Evolutionary conservation across 139 green algal genomes (phyloP).

Genomic region (Edaphochlamys debaryana): DNA sequence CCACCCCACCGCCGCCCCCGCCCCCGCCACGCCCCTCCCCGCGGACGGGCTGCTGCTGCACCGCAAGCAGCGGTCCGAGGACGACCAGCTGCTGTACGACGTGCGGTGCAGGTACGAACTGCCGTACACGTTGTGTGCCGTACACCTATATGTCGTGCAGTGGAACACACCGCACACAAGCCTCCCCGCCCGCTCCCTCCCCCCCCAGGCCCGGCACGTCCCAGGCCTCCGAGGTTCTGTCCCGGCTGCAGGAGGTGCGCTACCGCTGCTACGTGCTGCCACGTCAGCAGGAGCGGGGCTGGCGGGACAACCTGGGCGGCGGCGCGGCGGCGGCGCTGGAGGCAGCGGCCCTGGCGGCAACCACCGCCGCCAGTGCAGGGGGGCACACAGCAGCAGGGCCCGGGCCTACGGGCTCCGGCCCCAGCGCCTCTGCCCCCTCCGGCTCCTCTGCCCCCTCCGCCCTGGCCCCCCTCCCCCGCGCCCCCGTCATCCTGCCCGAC

Average conservation of each 20-base stretch:
- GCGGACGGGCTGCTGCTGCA: constrained; percentile 78
- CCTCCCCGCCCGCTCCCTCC: too few species aligned
- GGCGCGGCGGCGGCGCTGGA: background rate
- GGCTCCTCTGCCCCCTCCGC: too few species aligned
- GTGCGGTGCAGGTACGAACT: constrained; percentile 73
- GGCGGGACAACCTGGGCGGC: constrained; percentile 1
- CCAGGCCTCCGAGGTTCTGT: constrained; percentile 67
- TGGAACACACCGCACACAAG: too few species aligned
- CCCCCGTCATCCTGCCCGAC: constrained; percentile 34
- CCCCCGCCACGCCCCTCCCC: constrained; percentile 25
- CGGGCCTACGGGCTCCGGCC: too few species aligned
- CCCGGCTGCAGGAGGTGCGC: constrained; percentile 44
- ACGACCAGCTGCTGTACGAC: constrained; percentile 74
- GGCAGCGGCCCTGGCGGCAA: background rate
- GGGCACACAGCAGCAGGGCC: constrained; percentile 16
- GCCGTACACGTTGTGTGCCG: too few species aligned
- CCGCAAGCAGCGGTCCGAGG: constrained; percentile 70
- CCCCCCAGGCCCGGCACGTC: constrained; percentile 56
- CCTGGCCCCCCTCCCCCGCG: too few species aligned
- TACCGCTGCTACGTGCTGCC: constrained; percentile 56
- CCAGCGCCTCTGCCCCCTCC: too few species aligned
- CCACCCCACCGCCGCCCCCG: too few species aligned
- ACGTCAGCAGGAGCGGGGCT: constrained; percentile 48
- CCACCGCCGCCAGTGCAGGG: constrained; percentile 22
- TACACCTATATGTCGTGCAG: too few species aligned